These are phyloP conservation scores for Yamadazyma akitaensis DNA, from an alignment of 805 yeast genomes.

Conservation along the genomic window DNA sequence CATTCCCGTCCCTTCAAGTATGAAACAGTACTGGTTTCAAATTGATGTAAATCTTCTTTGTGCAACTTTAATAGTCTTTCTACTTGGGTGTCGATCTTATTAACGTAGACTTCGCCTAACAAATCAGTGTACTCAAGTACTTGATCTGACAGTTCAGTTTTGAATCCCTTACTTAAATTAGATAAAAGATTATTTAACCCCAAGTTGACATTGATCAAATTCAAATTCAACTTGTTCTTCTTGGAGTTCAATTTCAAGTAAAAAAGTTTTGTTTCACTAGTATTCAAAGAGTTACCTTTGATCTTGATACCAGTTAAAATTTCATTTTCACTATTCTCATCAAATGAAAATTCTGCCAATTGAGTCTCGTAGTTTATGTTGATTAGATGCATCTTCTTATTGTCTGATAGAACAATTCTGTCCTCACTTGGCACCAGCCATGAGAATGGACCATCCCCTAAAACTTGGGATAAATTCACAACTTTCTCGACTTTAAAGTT, in stretches of 20 bases:
- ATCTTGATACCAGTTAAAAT: constrained; percentile 30
- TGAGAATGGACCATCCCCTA: constrained; percentile 17
- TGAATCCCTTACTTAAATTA: constrained; percentile 62
- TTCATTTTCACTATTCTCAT: constrained; percentile 8
- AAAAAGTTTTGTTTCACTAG: constrained; percentile 34
- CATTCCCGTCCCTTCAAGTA: constrained; percentile 10
- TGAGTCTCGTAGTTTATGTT: constrained; percentile 45
- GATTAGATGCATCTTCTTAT: constrained; percentile 39
- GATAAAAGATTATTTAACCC: constrained; percentile 69
- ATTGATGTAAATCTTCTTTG: background rate
- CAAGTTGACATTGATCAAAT: constrained; percentile 50
- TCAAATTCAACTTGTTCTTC: constrained; percentile 42
- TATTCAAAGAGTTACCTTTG: constrained; percentile 41
- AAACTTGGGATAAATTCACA: background rate
- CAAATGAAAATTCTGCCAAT: constrained; percentile 28
- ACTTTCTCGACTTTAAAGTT: constrained; percentile 4
- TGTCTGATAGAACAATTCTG: constrained; percentile 43
- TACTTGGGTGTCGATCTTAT: background rate
- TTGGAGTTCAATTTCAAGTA: constrained; percentile 39
- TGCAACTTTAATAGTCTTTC: background rate
- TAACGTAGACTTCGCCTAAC: background rate
- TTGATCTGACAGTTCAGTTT: background rate
- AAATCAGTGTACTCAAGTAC: constrained; percentile 1
- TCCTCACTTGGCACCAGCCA: constrained; percentile 42
- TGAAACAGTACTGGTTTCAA: constrained; percentile 9